These are phyloP conservation scores for Eragrostis tef DNA, from an alignment of 202 grass and related monocot species.

Conservation along the genomic window DNA sequence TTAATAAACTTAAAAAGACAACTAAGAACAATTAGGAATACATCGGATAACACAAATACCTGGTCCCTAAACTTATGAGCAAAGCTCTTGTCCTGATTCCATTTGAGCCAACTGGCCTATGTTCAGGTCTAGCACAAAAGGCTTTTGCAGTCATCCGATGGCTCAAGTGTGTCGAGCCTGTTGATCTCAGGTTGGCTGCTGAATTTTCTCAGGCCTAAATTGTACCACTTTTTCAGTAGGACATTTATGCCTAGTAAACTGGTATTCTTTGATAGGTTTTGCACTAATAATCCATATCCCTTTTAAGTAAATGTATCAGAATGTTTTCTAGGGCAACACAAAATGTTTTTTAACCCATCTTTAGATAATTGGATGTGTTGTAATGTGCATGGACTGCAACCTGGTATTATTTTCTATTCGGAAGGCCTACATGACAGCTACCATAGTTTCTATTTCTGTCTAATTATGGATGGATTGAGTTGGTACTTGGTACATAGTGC, in stretches of 20 bases:
- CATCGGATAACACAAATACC: background rate
- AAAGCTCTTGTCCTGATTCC: background rate
- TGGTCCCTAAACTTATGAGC: background rate
- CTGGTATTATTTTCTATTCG: background rate
- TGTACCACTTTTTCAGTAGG: background rate
- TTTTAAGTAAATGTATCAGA: background rate
- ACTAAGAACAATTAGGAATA: background rate
- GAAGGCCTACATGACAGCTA: background rate
- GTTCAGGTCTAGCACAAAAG: slow-evolving; percentile 8
- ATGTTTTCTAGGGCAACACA: slow-evolving; percentile 6
- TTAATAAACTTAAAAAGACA: background rate
- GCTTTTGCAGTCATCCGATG: background rate
- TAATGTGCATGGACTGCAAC: background rate
- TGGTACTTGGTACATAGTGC: background rate
- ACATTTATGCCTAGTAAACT: background rate
- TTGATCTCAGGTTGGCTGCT: background rate
- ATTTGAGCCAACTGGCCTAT: background rate
- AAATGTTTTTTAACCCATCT: background rate
- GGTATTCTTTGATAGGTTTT: slow-evolving; percentile 7
- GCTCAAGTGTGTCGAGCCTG: background rate
- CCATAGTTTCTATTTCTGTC: background rate
- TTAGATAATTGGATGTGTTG: background rate
- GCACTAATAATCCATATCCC: slow-evolving; percentile 9
- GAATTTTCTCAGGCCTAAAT: background rate
- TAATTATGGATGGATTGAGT: slow-evolving; percentile 3